phyloP scores from a whole-genome alignment of 495 filamentous ascomycete genomes.

The Zalerion maritima region DNA sequence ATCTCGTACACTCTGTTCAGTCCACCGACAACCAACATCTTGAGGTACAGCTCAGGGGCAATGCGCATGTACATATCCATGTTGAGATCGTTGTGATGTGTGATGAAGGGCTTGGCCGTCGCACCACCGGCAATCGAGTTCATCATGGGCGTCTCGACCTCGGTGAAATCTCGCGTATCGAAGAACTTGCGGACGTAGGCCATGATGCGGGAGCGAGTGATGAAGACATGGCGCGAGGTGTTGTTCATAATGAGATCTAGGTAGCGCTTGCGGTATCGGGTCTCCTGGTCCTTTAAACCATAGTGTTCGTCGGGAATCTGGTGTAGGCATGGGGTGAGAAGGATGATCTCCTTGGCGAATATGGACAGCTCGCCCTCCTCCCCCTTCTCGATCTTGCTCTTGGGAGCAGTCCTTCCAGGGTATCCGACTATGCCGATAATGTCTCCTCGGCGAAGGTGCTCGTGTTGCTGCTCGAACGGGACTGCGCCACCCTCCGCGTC shows the following conservation, averaged over 20 bases:
- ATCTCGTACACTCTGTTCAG: slow-evolving; percentile 88
- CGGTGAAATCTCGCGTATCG: slow-evolving; percentile 69
- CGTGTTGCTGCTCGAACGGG: slow-evolving; percentile 74
- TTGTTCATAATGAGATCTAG: slow-evolving; percentile 96
- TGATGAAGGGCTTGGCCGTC: slow-evolving; percentile 89
- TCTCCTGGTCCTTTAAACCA: slow-evolving; percentile 89
- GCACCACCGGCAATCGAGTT: slow-evolving; percentile 90
- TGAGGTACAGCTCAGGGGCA: slow-evolving; percentile 89
- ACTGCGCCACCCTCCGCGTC: slow-evolving; percentile 42
- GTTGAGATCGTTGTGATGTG: slow-evolving; percentile 86
- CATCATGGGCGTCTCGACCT: slow-evolving; percentile 98
- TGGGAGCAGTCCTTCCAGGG: slow-evolving; percentile 77
- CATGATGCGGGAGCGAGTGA: slow-evolving; percentile 72
- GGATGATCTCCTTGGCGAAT: slow-evolving; percentile 72
- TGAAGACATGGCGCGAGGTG: slow-evolving; percentile 59
- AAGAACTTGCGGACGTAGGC: slow-evolving; percentile 76
- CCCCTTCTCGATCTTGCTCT: slow-evolving; percentile 51
- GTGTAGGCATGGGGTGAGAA: slow-evolving; percentile 84
- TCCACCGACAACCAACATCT: slow-evolving; percentile 89
- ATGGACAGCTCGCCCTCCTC: slow-evolving; percentile 83
- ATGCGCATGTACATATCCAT: slow-evolving; percentile 91
- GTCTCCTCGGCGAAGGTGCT: slow-evolving; percentile 78
- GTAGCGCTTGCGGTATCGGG: slow-evolving; percentile 79
- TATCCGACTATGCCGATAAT: slow-evolving; percentile 80
- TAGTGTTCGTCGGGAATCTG: slow-evolving; percentile 85